phyloP scores from a whole-genome alignment of 768 basidiomycete species.

The Galerina marginata region DNA sequence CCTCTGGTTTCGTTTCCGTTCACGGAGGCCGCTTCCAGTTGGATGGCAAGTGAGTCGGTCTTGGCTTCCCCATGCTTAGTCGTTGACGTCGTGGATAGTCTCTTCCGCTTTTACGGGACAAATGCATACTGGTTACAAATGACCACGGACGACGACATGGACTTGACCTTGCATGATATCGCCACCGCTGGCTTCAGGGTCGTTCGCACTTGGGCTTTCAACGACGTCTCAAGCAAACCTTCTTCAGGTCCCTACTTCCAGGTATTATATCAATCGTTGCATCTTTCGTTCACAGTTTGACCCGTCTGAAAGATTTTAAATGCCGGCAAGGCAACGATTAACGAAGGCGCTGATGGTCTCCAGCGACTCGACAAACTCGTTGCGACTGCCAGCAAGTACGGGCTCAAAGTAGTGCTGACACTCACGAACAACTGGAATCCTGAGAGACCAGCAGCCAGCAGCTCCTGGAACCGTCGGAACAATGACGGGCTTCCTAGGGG shows the following conservation, averaged over 20 bases:
- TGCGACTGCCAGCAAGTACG: conserved; percentile 21
- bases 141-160: conserved; percentile 24
- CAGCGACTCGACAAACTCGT: conserved; percentile 26
- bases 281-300: background rate
- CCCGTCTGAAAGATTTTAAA: conserved; percentile 13
- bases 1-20: conserved; percentile 16
- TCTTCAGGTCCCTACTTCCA: conserved; percentile 25
- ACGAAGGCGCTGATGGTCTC: conserved; percentile 24
- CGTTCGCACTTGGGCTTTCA: conserved; percentile 30
- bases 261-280: conserved; percentile 9
- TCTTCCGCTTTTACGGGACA: conserved; percentile 28
- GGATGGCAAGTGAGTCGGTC: conserved; percentile 10
- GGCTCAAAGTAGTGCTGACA: conserved; percentile 22
- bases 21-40: conserved; percentile 18
- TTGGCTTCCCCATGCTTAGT: background rate
- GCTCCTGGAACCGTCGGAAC: conserved; percentile 20
- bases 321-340: conserved; percentile 22
- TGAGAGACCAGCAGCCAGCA: conserved; percentile 12
- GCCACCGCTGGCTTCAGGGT: conserved; percentile 21
- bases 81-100: conserved; percentile 4
- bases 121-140: conserved; percentile 28
- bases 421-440: conserved; percentile 33
- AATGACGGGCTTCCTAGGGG: conserved; percentile 27
- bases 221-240: conserved; percentile 25
- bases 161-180: conserved; percentile 24